phyloP scores from a whole-genome alignment of 345 rosid species.

The Euphorbia pulcherrima region DNA sequence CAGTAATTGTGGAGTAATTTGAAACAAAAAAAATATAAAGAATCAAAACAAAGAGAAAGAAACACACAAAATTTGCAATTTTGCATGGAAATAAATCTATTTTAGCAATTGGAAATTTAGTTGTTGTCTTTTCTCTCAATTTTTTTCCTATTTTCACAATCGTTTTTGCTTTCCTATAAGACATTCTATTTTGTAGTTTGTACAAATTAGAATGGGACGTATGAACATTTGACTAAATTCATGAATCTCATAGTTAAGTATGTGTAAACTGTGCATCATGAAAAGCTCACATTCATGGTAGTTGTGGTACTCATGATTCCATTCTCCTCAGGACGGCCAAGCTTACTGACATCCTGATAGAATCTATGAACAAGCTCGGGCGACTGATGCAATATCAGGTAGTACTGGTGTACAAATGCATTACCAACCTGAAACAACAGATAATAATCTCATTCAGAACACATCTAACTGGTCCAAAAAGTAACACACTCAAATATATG shows the following conservation, averaged over 20 bases:
- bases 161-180: neutral
- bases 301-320: slow-evolving; percentile 74
- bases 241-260: neutral
- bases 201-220: too few species aligned
- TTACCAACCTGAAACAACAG: slow-evolving; percentile 61
- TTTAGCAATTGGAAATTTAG: too few species aligned
- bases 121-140: neutral
- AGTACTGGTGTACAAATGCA: slow-evolving; percentile 95
- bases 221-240: neutral
- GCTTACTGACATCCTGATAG: slow-evolving; percentile 89
- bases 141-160: neutral
- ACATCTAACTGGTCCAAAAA: neutral
- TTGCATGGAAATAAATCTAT: too few species aligned
- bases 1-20: neutral
- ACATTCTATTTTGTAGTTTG: neutral
- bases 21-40: neutral
- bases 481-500: neutral
- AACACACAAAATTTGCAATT: neutral
- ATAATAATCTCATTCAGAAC: neutral
- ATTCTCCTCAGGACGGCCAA: slow-evolving; percentile 75
- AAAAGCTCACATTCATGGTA: slow-evolving; percentile 66
- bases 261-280: slow-evolving; percentile 1
- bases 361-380: slow-evolving; percentile 85
- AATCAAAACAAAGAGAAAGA: neutral
- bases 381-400: slow-evolving; percentile 79